Evolutionary conservation across 1,139 yeast species (phyloP), one percentile per base, ranked within the genome.

Genomic region (Geotrichum cucujoidarum): DNA sequence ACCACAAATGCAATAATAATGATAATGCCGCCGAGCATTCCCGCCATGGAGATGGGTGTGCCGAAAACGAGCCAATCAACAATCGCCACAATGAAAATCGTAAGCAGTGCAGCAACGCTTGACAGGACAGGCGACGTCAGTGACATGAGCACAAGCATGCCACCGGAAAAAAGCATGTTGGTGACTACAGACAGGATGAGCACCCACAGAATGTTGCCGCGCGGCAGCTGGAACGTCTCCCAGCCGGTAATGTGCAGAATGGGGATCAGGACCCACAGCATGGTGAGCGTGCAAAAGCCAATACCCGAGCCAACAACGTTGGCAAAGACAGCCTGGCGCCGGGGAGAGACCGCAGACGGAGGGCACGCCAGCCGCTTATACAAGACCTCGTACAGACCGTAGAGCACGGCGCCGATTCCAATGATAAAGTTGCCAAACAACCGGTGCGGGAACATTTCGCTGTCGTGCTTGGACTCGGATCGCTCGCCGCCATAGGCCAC

Each of bases 111-210:
- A 35, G 92, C 83, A 10, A 88, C 95, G 0, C 92, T 80, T 1
- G 95, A 83, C 45, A 88, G 72, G 1, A 88, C 95, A 0, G 96
- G 95, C 14, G 86, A 81, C 0, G 95, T 88, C 51, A 88, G 73
- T 0, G 95, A 83, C 84, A 87, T 85, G 55, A 88, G 70, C 2
- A 89, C 76, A 53, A 88, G 72, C 58, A 88, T 86, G 37, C 84
- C 73, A 2, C 86, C 84, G 40, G 88, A 81, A 62, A 85, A 88
- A 1, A 77, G 58, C 56, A 85, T 70, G 62, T 88, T 88, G 17
- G 84, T 74, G 1, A 78, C 54, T 0, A 84, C 71, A 1, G 73
- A 68, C 2, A 78, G 69, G 1, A 66, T 32, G 6, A 80, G 69
- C 1, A 68, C 39, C 29, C 79, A 71, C 45, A 73, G 73, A 1